Percentiles rank a stretch among this genome's conserved stretches.
These are phyloP conservation scores for Porcisia hertigi DNA, from an alignment of 208 protist species.

Conservation along the genomic window DNA sequence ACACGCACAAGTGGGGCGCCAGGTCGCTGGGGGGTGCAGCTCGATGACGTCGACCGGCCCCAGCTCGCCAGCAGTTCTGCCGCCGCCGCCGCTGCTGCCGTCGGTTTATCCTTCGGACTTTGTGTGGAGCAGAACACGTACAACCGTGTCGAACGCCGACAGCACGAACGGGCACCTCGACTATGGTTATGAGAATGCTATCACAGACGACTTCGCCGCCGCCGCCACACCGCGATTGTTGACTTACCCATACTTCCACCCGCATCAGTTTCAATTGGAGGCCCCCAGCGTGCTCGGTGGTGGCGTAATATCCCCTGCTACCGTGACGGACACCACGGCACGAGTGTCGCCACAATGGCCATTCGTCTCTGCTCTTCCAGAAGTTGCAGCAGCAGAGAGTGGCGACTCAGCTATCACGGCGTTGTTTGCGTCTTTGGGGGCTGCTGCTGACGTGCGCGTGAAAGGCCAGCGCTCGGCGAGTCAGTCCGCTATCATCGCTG, in stretches of 20 bases:
- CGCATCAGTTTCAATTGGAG: background rate
- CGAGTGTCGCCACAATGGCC: constrained; percentile 20
- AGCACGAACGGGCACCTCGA: background rate
- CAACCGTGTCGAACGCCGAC: background rate
- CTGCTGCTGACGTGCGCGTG: background rate
- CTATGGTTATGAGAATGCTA: background rate
- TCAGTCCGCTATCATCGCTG: constrained; percentile 28
- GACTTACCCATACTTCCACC: background rate
- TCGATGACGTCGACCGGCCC: constrained; percentile 27
- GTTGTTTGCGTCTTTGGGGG: background rate
- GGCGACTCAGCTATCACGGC: background rate
- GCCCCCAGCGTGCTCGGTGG: background rate
- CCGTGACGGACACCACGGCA: constrained; percentile 29
- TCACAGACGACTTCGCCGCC: background rate
- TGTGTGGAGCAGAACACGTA: constrained; percentile 5
- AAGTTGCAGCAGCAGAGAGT: background rate
- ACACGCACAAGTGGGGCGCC: background rate
- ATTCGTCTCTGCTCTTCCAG: background rate
- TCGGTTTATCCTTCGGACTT: constrained; percentile 16
- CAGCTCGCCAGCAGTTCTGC: constrained; percentile 16
- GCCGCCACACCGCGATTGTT: background rate
- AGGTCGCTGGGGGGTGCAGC: constrained; percentile 1
- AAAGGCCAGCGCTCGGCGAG: constrained; percentile 9
- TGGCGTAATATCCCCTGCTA: constrained; percentile 2
- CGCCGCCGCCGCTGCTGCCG: constrained; percentile 21